Base-by-base conservation (phyloP, 1,139 yeast genomes). In the Yamadazyma sp. region DNA sequence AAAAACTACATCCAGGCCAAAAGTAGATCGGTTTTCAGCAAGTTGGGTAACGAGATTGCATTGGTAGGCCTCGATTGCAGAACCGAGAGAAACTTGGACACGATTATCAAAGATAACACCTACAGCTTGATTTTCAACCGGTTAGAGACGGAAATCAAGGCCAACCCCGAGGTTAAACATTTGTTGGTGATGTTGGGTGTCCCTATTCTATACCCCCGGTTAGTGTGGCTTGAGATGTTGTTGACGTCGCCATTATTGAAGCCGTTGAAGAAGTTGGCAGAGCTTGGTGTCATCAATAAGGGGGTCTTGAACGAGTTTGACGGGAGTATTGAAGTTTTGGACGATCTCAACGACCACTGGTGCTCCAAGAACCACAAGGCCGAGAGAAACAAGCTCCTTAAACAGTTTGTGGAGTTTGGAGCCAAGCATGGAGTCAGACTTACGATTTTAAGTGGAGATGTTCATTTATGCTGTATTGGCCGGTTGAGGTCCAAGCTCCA, bases 271-370 rank as follows among this genome's bases (percentile, higher is more conserved):
- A 73, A 68, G 41, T 61, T 89, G 37, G 88, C 96, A 2, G 73
- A 80, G 42, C 78, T 76, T 45, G 90, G 92, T 2, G 59, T 85
- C 34, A 61, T 86, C 34, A 73, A 76, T 33, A 73, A 76, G 40
- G 90, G 94, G 1, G 64, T 87, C 28, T 88, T 87, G 27, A 90
- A 92, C 56, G 94, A 87, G 50, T 90, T 89, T 56, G 96, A 89
- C 54, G 97, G 97, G 2, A 80, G 85, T 31, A 81, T 90, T 14
- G 97, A 90, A 62, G 79, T 90, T 13, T 72, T 90, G 48, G 97
- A 92, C 55, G 97, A 90, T 57, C 72, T 92, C 57, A 85, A 89
- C 56, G 98, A 90, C 58, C 97, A 92, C 61, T 90, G 97, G 97
- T 89, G 97, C 61, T 85, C 96, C 5, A 74, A 74, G 43, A 76